Conservation (phyloP, 2,329 filamentous ascomycete species). For the Alternaria triticimaculans region DNA sequence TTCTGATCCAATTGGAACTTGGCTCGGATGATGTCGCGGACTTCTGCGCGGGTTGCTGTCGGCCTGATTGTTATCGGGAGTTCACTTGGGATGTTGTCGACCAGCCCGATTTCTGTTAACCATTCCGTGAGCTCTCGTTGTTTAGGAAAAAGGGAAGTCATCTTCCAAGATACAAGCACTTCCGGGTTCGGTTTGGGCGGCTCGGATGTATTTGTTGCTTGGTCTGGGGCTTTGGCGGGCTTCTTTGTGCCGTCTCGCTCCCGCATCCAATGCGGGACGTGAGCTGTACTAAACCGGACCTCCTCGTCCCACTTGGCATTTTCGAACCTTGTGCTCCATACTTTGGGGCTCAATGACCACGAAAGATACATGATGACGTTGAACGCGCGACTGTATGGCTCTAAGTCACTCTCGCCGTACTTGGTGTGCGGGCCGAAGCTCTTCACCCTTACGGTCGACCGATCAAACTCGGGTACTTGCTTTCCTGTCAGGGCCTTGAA, state of each 20-base stretch:
- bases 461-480: not conserved
- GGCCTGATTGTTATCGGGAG: not conserved
- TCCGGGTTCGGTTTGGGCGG: not conserved
- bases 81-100: not conserved
- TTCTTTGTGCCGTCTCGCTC: not conserved
- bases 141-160: not conserved
- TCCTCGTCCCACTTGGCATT: not conserved
- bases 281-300: not conserved
- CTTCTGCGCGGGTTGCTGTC: not conserved
- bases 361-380: not conserved
- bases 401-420: not conserved
- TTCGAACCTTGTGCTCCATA: not conserved
- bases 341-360: not conserved
- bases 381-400: not conserved
- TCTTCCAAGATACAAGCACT: not conserved
- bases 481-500: not conserved
- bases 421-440: not conserved
- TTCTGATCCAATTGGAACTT: not conserved
- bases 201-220: not conserved
- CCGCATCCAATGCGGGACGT: not conserved
- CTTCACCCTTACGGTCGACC: not conserved
- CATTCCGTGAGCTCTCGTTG: not conserved
- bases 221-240: not conserved
- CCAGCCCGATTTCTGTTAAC: not conserved
- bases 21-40: not conserved